Conservation (phyloP, 441 rosid genomes). For the Adansonia madagascariensis region DNA sequence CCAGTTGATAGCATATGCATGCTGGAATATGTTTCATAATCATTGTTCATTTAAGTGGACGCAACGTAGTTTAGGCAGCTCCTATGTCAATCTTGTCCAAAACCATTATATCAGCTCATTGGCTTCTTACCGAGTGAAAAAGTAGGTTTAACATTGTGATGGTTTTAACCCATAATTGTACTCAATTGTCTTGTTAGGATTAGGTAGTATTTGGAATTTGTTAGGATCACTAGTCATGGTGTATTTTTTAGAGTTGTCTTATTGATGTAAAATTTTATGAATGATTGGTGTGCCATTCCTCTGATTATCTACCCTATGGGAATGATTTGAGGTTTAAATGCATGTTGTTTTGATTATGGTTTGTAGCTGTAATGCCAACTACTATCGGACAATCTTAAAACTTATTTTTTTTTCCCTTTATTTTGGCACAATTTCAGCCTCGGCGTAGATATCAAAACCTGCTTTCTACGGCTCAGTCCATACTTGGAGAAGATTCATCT, state of each 20-base stretch:
- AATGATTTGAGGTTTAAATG: not conserved
- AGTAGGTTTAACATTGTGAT: conserved; percentile 30
- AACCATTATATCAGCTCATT: conserved; percentile 22
- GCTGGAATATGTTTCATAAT: not conserved
- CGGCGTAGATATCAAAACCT: no score
- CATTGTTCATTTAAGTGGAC: not conserved
- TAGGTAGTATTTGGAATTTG: conserved; percentile 43
- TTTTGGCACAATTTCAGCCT: no score
- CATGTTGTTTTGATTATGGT: no score
- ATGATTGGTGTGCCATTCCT: conserved; percentile 33
- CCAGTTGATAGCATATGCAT: conserved; percentile 35
- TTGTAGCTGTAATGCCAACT: no score
- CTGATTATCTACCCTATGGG: conserved; percentile 16
- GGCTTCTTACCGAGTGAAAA: conserved; percentile 29
- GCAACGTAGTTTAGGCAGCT: not conserved
- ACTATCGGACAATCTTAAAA: no score
- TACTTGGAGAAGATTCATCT: no score
- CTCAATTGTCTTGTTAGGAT: conserved; percentile 29
- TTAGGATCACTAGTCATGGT: conserved; percentile 32
- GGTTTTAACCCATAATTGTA: conserved; percentile 38
- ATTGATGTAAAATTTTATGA: not conserved
- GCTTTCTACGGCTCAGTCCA: no score
- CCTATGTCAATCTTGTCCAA: conserved; percentile 15
- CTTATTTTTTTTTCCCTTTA: no score
- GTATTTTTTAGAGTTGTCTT: not conserved